Evolutionary conservation across 257 asterid genomes (phyloP).

Genomic region (Jaltomata sinuosa): DNA sequence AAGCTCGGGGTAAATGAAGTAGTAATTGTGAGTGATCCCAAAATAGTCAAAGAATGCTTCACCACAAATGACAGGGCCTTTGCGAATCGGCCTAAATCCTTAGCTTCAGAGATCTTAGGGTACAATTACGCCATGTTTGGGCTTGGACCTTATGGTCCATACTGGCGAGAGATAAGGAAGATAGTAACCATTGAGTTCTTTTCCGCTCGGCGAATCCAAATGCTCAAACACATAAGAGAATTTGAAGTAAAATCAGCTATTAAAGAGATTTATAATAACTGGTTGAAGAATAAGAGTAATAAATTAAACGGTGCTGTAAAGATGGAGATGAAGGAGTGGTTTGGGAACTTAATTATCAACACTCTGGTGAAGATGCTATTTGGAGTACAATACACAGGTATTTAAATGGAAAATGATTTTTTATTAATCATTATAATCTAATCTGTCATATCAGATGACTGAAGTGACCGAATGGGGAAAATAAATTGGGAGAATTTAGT

Average conservation of each 20-base stretch:
- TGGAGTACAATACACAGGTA: slow-evolving; percentile 12
- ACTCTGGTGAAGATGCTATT: slow-evolving; percentile 14
- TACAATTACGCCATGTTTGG: slow-evolving; percentile 19
- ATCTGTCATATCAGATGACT: too few species aligned
- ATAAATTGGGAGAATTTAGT: too few species aligned
- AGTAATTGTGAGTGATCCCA: slow-evolving; percentile 10
- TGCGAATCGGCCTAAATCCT: slow-evolving; percentile 6
- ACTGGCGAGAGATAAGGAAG: slow-evolving; percentile 20
- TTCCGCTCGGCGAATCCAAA: slow-evolving; percentile 6
- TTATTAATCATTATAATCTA: too few species aligned
- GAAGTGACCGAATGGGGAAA: too few species aligned
- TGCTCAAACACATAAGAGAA: not conserved
- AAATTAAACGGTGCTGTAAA: not conserved
- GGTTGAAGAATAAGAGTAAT: not conserved
- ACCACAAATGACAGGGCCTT: slow-evolving; percentile 9
- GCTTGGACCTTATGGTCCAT: slow-evolving; percentile 11
- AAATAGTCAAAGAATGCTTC: slow-evolving; percentile 13
- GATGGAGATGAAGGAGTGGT: slow-evolving; percentile 19
- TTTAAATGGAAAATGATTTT: too few species aligned
- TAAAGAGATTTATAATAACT: slow-evolving; percentile 5
- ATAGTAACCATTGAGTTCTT: slow-evolving; percentile 7
- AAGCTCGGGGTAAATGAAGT: slow-evolving; percentile 5
- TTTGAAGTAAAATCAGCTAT: slow-evolving; percentile 13
- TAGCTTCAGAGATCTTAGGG: slow-evolving; percentile 3
- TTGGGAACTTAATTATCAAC: slow-evolving; percentile 11